phyloP scores from a whole-genome alignment of 169 alveolate species.

The Cryptosporidium tyzzeri region DNA sequence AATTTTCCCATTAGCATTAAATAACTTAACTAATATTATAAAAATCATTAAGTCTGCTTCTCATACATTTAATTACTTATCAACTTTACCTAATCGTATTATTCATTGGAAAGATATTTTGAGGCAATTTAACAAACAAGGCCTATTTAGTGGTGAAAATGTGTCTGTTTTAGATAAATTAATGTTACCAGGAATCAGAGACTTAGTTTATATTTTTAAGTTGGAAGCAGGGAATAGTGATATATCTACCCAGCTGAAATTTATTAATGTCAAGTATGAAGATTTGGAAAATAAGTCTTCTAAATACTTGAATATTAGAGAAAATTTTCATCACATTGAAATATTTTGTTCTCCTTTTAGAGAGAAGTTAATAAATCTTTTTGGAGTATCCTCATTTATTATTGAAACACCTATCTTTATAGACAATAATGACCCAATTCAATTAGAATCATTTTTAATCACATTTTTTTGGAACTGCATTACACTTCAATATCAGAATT shows the following conservation, averaged over 20 bases:
- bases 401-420: not conserved
- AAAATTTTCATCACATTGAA: constrained; percentile 11
- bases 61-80: constrained; percentile 32
- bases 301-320: not conserved
- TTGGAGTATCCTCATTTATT: constrained; percentile 17
- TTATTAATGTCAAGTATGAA: constrained; percentile 10
- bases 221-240: not conserved
- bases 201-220: constrained; percentile 10
- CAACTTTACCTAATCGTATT: constrained; percentile 6
- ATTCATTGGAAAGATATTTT: constrained; percentile 21
- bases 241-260: not conserved
- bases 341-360: constrained; percentile 26
- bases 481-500: constrained; percentile 52
- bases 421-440: constrained; percentile 1
- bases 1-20: not conserved
- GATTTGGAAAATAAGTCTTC: not conserved
- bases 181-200: constrained; percentile 29
- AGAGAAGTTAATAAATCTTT: constrained; percentile 30
- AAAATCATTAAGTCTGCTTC: constrained; percentile 28
- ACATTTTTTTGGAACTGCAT: constrained; percentile 62
- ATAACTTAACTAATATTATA: not conserved
- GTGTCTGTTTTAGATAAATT: not conserved
- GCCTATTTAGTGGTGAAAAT: not conserved
- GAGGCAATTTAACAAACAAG: not conserved
- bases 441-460: constrained; percentile 7